Percentiles rank a stretch among this genome's conserved stretches.
phyloP scores from a whole-genome alignment of 164 flowering plant genomes.

The Umbellularia californica region DNA sequence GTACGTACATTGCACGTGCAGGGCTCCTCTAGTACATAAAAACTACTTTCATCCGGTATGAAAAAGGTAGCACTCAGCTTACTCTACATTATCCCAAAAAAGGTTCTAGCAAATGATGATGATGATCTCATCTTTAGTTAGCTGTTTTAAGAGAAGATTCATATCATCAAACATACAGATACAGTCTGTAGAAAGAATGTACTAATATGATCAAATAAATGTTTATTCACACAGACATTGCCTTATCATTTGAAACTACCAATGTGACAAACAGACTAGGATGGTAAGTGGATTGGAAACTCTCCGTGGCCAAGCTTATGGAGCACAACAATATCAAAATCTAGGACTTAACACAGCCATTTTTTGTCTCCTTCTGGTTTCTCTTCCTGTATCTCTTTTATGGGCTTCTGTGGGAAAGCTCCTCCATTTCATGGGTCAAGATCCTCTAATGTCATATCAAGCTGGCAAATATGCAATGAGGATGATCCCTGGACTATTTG shows the following conservation, averaged over 20 bases:
- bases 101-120: too few relatives aligned
- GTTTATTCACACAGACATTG: too few relatives aligned
- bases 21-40: too few relatives aligned
- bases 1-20: too few relatives aligned
- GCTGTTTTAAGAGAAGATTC: too few relatives aligned
- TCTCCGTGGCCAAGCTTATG: conserved; percentile 57
- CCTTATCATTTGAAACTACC: neutral
- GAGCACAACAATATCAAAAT: conserved; percentile 47
- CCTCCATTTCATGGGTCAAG: conserved; percentile 43
- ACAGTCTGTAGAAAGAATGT: too few relatives aligned
- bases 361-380: conserved; percentile 36
- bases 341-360: conserved; percentile 40
- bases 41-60: too few relatives aligned
- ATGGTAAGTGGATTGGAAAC: conserved; percentile 59
- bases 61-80: too few relatives aligned
- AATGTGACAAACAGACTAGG: conserved; percentile 31
- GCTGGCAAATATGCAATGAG: conserved; percentile 42
- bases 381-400: conserved; percentile 39
- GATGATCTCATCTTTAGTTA: too few relatives aligned
- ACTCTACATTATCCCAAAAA: too few relatives aligned
- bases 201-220: too few relatives aligned
- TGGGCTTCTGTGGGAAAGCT: conserved; percentile 42
- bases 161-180: too few relatives aligned
- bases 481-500: conserved; percentile 47
- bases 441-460: conserved; percentile 44